Conservation (phyloP, 1,284 basidiomycete genomes). For the Sparassis latifolia region DNA sequence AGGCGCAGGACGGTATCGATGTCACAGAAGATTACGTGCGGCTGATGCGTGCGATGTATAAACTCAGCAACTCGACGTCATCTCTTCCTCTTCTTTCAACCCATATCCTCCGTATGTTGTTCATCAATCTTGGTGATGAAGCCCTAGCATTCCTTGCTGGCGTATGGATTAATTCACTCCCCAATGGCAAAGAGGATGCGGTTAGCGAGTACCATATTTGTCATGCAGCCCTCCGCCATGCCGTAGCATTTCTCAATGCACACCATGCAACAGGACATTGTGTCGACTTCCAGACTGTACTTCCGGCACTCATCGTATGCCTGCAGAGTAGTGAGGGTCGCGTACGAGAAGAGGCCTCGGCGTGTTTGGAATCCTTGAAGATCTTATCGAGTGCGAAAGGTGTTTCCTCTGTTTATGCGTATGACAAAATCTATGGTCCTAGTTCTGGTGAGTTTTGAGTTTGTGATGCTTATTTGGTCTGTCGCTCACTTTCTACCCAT, state of each 20-base stretch:
- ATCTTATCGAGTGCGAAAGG: conserved; percentile 36
- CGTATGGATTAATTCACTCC: conserved; percentile 40
- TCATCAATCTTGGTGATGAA: conserved; percentile 64
- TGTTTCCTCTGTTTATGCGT: conserved; percentile 66
- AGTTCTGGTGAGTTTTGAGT: conserved; percentile 44
- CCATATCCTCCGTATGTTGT: conserved; percentile 57
- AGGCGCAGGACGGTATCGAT: conserved; percentile 11
- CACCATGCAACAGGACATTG: conserved; percentile 48
- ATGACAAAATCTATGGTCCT: conserved; percentile 78
- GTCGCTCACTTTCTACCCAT: conserved; percentile 6
- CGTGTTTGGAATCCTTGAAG: conserved; percentile 49
- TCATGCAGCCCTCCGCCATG: conserved; percentile 51
- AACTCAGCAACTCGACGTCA: conserved; percentile 48
- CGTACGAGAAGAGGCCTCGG: conserved; percentile 59
- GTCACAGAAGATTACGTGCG: conserved; percentile 39
- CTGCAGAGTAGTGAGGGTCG: conserved; percentile 47
- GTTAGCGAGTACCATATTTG: conserved; percentile 27
- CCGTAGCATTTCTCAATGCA: conserved; percentile 75
- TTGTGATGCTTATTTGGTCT: background rate
- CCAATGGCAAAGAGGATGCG: conserved; percentile 7
- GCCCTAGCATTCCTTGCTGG: conserved; percentile 79
- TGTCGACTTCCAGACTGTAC: conserved; percentile 80
- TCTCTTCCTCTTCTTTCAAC: conserved; percentile 41
- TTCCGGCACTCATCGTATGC: conserved; percentile 73
- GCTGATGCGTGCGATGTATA: conserved; percentile 58